These are phyloP conservation scores for Microthlaspi erraticum DNA, from an alignment of 345 rosid species.

Conservation along the genomic window DNA sequence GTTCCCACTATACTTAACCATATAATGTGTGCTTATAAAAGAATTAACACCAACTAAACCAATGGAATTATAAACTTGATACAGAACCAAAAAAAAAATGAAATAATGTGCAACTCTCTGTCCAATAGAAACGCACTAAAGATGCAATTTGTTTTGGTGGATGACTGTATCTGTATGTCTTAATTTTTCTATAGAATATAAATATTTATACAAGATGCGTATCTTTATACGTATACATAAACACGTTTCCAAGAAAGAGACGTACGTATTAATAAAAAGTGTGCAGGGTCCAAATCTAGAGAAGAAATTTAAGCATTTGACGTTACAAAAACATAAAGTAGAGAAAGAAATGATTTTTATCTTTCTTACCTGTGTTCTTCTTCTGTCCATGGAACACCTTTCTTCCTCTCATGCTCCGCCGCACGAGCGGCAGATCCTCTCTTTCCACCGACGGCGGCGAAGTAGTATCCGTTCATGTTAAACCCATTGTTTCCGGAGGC, in stretches of 20 bases:
- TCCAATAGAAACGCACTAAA: constrained; percentile 35
- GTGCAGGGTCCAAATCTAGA: constrained; percentile 41
- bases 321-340: constrained; percentile 13
- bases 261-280: constrained; percentile 4
- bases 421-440: constrained; percentile 62
- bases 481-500: constrained; percentile 42
- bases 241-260: constrained; percentile 35
- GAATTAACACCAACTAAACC: constrained; percentile 11
- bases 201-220: constrained; percentile 21
- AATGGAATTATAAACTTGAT: constrained; percentile 5
- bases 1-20: background rate
- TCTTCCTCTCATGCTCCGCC: constrained; percentile 92
- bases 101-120: too few species aligned
- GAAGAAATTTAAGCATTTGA: constrained; percentile 25
- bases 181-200: background rate
- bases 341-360: background rate
- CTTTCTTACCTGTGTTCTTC: constrained; percentile 86
- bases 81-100: too few species aligned
- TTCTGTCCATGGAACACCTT: constrained; percentile 61
- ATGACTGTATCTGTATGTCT: constrained; percentile 7
- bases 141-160: constrained; percentile 35
- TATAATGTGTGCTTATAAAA: background rate
- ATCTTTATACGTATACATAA: constrained; percentile 39
- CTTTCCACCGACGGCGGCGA: constrained; percentile 67
- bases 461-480: constrained; percentile 59